A percentile compares a stretch with the other conserved stretches of the same genome.
Conservation (phyloP, 495 filamentous ascomycete genomes). For the Apodospora peruviana region DNA sequence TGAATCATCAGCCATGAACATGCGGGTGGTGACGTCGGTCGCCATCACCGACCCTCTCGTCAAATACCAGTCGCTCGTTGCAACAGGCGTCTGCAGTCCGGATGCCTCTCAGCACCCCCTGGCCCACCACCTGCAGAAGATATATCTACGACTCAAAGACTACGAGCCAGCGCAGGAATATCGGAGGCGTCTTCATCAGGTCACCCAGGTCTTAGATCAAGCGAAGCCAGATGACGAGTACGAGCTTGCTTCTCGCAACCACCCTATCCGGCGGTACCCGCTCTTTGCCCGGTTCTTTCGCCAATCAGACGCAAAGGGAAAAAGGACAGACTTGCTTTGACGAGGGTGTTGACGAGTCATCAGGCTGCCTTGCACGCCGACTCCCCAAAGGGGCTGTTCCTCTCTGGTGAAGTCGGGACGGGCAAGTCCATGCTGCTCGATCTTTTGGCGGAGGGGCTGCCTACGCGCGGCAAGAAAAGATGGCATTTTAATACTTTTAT, state of each 20-base stretch:
- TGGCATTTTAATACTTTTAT: constrained; percentile 78
- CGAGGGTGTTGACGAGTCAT: constrained; percentile 52
- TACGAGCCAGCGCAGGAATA: constrained; percentile 63
- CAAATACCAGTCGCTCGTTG: constrained; percentile 58
- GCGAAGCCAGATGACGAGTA: constrained; percentile 11
- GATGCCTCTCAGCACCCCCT: constrained; percentile 64
- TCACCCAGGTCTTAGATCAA: constrained; percentile 39
- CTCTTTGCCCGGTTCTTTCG: constrained; percentile 42
- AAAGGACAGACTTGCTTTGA: constrained; percentile 53
- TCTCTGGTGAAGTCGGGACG: constrained; percentile 67
- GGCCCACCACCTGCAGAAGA: constrained; percentile 62
- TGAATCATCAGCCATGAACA: constrained; percentile 31
- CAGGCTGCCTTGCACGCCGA: constrained; percentile 57
- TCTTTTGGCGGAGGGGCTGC: constrained; percentile 61
- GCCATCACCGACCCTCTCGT: constrained; percentile 69
- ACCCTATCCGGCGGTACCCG: constrained; percentile 46
- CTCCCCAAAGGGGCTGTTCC: constrained; percentile 59
- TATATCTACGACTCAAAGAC: constrained; percentile 61
- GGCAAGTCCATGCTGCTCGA: constrained; percentile 69
- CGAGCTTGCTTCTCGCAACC: constrained; percentile 34
- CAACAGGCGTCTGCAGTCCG: constrained; percentile 51
- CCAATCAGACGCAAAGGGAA: constrained; percentile 16
- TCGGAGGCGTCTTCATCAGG: constrained; percentile 44
- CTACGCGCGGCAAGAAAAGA: constrained; percentile 57
- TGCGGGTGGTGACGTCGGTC: constrained; percentile 35